Percentiles rank a stretch among this genome's conserved stretches.
Conservation (phyloP, 768 basidiomycete species). For the Pisolithus sp. region DNA sequence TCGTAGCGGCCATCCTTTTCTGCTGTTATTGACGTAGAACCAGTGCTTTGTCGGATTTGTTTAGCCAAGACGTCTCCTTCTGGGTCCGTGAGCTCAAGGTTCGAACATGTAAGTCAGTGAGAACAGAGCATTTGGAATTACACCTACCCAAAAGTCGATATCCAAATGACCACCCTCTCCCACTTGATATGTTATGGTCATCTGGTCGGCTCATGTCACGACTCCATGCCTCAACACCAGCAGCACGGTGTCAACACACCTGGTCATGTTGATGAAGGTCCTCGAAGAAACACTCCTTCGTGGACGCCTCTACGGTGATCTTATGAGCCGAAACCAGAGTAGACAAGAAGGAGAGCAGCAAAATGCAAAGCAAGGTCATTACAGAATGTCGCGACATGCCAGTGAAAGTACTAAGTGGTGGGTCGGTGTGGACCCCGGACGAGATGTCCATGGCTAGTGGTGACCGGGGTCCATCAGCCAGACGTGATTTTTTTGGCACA, state of each 20-base stretch:
- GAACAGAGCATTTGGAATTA: background rate
- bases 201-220: conserved; percentile 41
- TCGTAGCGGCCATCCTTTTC: conserved; percentile 82
- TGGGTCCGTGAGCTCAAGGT: conserved; percentile 73
- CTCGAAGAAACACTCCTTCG: conserved; percentile 95
- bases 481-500: conserved; percentile 15
- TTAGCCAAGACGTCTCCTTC: conserved; percentile 60
- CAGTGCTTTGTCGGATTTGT: conserved; percentile 83
- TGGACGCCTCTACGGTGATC: conserved; percentile 68
- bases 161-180: conserved; percentile 95
- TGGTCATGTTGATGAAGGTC: conserved; percentile 89
- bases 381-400: background rate
- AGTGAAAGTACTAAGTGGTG: background rate
- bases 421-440: background rate
- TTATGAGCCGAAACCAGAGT: conserved; percentile 52
- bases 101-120: conserved; percentile 1
- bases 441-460: conserved; percentile 4
- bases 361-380: conserved; percentile 37
- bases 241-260: conserved; percentile 32
- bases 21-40: conserved; percentile 82
- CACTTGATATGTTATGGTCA: conserved; percentile 99
- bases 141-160: conserved; percentile 89
- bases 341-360: conserved; percentile 27
- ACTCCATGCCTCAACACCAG: background rate
- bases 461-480: conserved; percentile 10